Evolutionary conservation across 257 asterid genomes (phyloP).

Genomic region (Solanum peruvianum): DNA sequence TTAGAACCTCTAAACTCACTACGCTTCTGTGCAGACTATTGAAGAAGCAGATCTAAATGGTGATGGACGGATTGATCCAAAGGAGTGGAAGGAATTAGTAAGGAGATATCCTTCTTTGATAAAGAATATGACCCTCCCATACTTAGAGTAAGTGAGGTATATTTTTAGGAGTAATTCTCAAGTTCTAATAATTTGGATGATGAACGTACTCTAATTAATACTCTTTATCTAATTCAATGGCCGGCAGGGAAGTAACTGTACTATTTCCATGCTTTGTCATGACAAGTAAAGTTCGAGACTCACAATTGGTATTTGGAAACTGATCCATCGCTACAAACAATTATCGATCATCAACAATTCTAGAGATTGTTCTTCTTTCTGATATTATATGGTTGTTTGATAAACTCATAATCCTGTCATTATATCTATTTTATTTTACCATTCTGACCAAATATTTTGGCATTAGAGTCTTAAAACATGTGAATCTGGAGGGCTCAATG

Average conservation of each 20-base stretch:
- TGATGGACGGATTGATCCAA: slow-evolving; percentile 43
- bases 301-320: neutral
- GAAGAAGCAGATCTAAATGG: slow-evolving; percentile 49
- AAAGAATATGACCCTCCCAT: slow-evolving; percentile 68
- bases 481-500: neutral
- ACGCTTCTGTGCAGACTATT: slow-evolving; percentile 20
- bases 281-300: neutral
- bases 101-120: slow-evolving; percentile 47
- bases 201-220: neutral
- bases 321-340: neutral
- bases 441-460: too few species aligned
- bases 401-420: too few species aligned
- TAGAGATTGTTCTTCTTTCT: neutral
- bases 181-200: neutral
- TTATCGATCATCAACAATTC: neutral
- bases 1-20: too few species aligned
- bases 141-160: slow-evolving; percentile 23
- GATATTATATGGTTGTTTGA: neutral
- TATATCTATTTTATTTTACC: too few species aligned
- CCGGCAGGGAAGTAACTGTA: neutral
- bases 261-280: neutral
- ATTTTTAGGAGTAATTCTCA: neutral
- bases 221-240: neutral
- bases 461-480: too few species aligned
- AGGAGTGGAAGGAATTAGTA: slow-evolving; percentile 61